Base-by-base conservation (phyloP, 345 rosid species). In the Eucalyptus lansdowneana region DNA sequence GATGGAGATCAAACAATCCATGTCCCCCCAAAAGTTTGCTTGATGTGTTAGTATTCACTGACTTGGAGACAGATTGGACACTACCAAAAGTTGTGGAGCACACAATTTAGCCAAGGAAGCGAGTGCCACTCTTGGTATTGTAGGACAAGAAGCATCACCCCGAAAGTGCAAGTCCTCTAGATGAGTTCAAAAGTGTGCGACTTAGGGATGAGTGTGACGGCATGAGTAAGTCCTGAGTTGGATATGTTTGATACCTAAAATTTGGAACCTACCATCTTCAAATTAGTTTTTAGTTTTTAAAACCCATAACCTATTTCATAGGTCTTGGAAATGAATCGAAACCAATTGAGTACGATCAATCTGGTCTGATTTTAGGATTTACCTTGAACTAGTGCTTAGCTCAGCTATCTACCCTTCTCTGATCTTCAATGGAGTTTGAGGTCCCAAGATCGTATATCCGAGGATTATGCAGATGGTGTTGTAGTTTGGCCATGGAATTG, bases 311-410 rank as follows among this genome's bases (percentile, higher is more conserved):
- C 12, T 56, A 56, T 56, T 21, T 21, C 4, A 0, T 22, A 56
- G 27, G 60, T 9, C 29, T 0, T 56, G 1, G 1, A 22, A 9
- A 22, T 1, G 60, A 56, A 56, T 24, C 3, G 1, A 21, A 56
- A 56, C 5, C 12, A 9, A 1, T 2, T 10, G 27, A 56, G 27
- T 56, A 56, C 3, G 5, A 56, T 56, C 12, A 21, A 14, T 56
- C 13, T 5, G 5, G 9, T 56, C 6, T 24, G 29, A 56, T 56
- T 56, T 10, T 5, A 24, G 5, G 12, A 10, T 24, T 56, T 56
- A 24, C 6, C 62, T 5, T 10, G 12, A 56, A 24, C 29, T 21
- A 21, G 62, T 56, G 62, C 62, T 56, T 27, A 56, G 1, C 62
- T 24, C 62, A 22, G 3, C 27, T 56, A 56, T 56, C 62, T 56